Evolutionary conservation across 2,329 filamentous ascomycete genomes (phyloP).

Genomic region (Ceratocystiopsis minuta): DNA sequence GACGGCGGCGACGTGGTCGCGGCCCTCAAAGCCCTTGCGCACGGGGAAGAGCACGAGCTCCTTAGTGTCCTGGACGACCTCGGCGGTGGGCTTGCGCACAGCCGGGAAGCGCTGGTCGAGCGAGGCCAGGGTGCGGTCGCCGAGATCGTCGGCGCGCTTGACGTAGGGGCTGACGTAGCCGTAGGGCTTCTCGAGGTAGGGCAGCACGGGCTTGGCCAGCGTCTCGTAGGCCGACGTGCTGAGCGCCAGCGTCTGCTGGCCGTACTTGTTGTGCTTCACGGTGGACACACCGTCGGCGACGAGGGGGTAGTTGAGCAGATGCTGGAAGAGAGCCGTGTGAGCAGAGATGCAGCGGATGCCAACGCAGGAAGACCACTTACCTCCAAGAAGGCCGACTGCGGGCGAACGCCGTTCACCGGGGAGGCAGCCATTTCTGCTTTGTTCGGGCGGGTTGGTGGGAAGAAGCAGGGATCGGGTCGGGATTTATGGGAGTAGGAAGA

Average conservation of each 20-base stretch:
- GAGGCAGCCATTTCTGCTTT: conserved; percentile 7
- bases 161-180: conserved; percentile 73
- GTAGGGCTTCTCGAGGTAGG: conserved; percentile 64
- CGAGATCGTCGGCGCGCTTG: conserved; percentile 59
- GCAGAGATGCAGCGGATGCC: no score
- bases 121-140: conserved; percentile 50
- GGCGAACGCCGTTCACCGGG: conserved; percentile 8
- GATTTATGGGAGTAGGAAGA: no score
- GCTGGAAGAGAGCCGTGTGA: conserved; percentile 31
- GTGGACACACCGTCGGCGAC: conserved; percentile 60
- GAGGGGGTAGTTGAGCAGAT: conserved; percentile 69
- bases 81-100: conserved; percentile 57
- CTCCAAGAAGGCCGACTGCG: conserved; percentile 9
- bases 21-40: conserved; percentile 41
- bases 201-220: conserved; percentile 60
- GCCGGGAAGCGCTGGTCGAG: conserved; percentile 55
- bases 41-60: conserved; percentile 43
- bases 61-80: conserved; percentile 48
- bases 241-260: conserved; percentile 63
- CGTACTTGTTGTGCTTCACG: conserved; percentile 68
- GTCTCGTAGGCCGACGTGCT: conserved; percentile 58
- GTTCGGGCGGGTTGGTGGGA: not conserved
- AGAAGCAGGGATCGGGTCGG: no score
- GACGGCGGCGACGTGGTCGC: conserved; percentile 39
- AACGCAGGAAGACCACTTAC: conserved; percentile 1